Conservation (phyloP, 2,329 filamentous ascomycete species). For the Aspergillus oerlinghausenensis region DNA sequence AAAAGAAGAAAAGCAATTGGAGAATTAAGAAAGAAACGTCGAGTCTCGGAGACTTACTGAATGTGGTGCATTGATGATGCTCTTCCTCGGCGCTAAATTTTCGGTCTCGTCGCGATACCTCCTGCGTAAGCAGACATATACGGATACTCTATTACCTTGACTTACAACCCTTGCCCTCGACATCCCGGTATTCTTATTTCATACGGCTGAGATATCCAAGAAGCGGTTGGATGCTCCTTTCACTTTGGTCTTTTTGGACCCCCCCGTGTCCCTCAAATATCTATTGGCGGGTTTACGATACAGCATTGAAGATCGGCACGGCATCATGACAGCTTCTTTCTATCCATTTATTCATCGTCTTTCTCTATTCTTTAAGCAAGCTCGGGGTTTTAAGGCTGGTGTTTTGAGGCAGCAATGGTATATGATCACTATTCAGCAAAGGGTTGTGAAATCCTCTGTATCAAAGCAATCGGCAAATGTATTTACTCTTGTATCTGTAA, state of each 20-base stretch:
- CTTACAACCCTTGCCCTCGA: neutral
- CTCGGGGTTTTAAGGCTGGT: neutral
- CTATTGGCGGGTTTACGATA: neutral
- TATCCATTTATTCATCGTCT: neutral
- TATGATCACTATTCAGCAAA: neutral
- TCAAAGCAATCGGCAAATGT: slow-evolving; percentile 8
- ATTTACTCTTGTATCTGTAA: slow-evolving; percentile 7
- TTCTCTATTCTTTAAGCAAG: neutral
- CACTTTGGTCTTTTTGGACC: neutral
- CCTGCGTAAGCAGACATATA: slow-evolving; percentile 2
- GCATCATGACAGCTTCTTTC: neutral
- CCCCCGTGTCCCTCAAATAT: neutral
- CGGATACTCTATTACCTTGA: neutral
- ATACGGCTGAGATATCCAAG: neutral
- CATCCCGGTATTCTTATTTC: neutral
- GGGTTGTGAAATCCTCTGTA: slow-evolving; percentile 4
- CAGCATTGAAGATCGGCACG: neutral
- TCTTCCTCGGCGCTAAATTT: slow-evolving; percentile 11
- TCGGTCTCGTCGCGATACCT: slow-evolving; percentile 2
- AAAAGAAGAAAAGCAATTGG: slow-evolving; percentile 47
- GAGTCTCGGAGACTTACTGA: slow-evolving; percentile 34
- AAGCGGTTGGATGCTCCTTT: neutral
- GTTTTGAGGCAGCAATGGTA: neutral
- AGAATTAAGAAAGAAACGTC: slow-evolving; percentile 39
- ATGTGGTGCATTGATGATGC: slow-evolving; percentile 29